phyloP scores from a whole-genome alignment of 2,329 filamentous ascomycete species.

The Scytalidium sp. region DNA sequence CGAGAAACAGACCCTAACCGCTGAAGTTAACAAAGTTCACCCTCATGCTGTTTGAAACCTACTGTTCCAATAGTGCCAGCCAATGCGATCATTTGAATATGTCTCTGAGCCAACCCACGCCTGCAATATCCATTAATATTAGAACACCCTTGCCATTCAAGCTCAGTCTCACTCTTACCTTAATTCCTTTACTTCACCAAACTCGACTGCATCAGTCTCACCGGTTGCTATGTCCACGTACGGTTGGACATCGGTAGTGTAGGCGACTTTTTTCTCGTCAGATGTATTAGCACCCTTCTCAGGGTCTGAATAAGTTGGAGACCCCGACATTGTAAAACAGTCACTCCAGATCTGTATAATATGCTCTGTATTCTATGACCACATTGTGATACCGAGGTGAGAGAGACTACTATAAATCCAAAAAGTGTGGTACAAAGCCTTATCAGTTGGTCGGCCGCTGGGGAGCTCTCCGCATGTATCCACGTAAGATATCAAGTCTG shows the following conservation, averaged over 20 bases:
- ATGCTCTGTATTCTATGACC: too few relatives aligned
- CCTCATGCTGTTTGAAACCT: slow-evolving; percentile 3
- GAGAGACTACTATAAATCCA: too few relatives aligned
- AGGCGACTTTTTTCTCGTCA: background rate
- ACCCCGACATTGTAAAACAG: slow-evolving; percentile 12
- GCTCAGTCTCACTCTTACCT: slow-evolving; percentile 7
- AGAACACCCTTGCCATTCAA: background rate
- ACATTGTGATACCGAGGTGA: too few relatives aligned
- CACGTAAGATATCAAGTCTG: too few relatives aligned
- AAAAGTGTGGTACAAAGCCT: too few relatives aligned
- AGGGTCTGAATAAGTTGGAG: slow-evolving; percentile 10
- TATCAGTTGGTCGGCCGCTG: too few relatives aligned
- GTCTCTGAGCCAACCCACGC: slow-evolving; percentile 39
- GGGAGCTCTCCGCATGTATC: too few relatives aligned
- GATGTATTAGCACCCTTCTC: slow-evolving; percentile 6
- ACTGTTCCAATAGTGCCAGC: slow-evolving; percentile 44
- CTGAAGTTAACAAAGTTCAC: too few relatives aligned
- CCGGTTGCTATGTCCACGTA: background rate
- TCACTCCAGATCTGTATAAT: too few relatives aligned
- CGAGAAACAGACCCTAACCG: slow-evolving; percentile 44
- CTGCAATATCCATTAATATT: slow-evolving; percentile 30
- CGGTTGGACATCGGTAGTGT: background rate
- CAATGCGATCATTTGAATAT: slow-evolving; percentile 41
- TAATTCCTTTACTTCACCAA: slow-evolving; percentile 6
- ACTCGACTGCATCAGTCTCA: background rate